These are phyloP conservation scores for Colletotrichum sidae DNA, from an alignment of 2,329 filamentous ascomycete genomes.

Conservation along the genomic window DNA sequence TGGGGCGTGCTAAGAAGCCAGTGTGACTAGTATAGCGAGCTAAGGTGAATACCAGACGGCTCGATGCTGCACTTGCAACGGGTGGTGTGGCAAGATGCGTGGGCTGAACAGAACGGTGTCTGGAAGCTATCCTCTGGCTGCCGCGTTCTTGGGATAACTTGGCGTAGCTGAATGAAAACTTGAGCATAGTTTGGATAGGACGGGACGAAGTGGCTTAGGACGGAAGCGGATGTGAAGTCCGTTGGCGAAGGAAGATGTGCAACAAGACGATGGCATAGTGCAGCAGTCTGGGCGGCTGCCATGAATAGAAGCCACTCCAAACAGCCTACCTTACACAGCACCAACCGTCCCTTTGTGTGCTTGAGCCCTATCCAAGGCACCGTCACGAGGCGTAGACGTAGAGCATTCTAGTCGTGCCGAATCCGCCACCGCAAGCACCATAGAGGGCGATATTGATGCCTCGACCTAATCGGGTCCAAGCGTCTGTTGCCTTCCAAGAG, in stretches of 20 bases:
- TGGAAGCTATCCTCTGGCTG: constrained; percentile 2
- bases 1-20: constrained; percentile 16
- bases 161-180: too few relatives aligned
- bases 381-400: constrained; percentile 1
- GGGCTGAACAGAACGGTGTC: constrained; percentile 1
- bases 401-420: constrained; percentile 12
- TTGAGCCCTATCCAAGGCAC: constrained; percentile 15
- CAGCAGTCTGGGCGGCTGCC: constrained; percentile 6
- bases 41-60: not conserved
- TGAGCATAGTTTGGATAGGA: not conserved
- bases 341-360: constrained; percentile 16
- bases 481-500: not conserved
- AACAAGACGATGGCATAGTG: constrained; percentile 13
- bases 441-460: not conserved
- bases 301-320: not conserved
- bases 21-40: constrained; percentile 15
- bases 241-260: constrained; percentile 3
- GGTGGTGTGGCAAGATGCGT: constrained; percentile 1
- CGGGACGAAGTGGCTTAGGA: constrained; percentile 1
- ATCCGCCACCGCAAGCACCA: constrained; percentile 2
- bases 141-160: not conserved
- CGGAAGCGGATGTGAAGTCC: not conserved
- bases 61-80: constrained; percentile 14
- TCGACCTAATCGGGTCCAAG: not conserved
- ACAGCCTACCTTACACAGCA: not conserved